A percentile compares a stretch with the other conserved stretches of the same genome.
phyloP scores from a whole-genome alignment of 345 rosid genomes.

The Eucalyptus leucophloia region DNA sequence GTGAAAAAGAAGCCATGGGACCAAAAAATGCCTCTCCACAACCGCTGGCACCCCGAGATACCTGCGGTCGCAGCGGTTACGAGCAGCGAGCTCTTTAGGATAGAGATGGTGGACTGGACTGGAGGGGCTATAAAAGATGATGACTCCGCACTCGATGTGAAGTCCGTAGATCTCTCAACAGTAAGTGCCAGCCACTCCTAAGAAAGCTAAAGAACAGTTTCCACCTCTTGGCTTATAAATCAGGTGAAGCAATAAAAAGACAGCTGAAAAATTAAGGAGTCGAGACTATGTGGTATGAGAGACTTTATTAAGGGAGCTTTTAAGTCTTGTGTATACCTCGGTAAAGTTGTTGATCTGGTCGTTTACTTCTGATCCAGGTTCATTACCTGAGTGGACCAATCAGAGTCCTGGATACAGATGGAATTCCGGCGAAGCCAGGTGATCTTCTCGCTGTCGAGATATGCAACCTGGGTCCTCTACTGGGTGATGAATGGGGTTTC shows the following conservation, averaged over 20 bases:
- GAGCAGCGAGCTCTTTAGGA: slow-evolving; percentile 40
- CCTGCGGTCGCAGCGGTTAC: slow-evolving; percentile 38
- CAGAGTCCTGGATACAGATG: slow-evolving; percentile 50
- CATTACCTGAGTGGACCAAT: slow-evolving; percentile 87
- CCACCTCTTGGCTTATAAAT: not conserved
- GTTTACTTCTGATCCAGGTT: slow-evolving; percentile 12
- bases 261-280: not conserved
- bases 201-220: not conserved
- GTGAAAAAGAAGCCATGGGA: slow-evolving; percentile 63
- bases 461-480: slow-evolving; percentile 82
- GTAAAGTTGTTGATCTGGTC: not conserved
- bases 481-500: slow-evolving; percentile 90
- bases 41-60: slow-evolving; percentile 83
- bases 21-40: slow-evolving; percentile 57
- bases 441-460: slow-evolving; percentile 84
- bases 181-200: slow-evolving; percentile 21
- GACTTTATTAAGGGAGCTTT: not conserved
- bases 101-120: slow-evolving; percentile 65
- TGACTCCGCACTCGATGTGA: not conserved
- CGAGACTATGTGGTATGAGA: not conserved
- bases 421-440: slow-evolving; percentile 60
- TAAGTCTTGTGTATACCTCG: not conserved
- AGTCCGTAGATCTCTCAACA: slow-evolving; percentile 30
- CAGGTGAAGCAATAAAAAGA: not conserved
- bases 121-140: slow-evolving; percentile 60